Percentiles rank a stretch among this genome's conserved stretches.
Conservation (phyloP, 495 filamentous ascomycete species). For the Tetracladium setigerum region DNA sequence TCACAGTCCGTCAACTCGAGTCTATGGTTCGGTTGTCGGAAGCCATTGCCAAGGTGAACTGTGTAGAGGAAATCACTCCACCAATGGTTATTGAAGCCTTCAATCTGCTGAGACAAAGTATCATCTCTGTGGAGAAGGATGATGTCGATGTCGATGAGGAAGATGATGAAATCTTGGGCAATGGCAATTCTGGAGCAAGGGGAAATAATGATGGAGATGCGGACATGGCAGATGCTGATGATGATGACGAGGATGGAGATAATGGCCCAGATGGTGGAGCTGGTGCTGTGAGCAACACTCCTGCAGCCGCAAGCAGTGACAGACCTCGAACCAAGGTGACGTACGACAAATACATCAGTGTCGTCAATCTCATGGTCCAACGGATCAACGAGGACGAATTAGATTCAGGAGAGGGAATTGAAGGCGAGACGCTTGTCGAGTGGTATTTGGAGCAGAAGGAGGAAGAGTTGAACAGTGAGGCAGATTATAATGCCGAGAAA, state of each 20-base stretch:
- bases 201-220: constrained; percentile 61
- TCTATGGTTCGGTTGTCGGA: constrained; percentile 90
- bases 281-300: constrained; percentile 14
- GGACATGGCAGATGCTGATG: constrained; percentile 54
- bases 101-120: constrained; percentile 81
- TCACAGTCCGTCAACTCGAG: constrained; percentile 94
- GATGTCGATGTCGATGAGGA: constrained; percentile 94
- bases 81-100: constrained; percentile 87
- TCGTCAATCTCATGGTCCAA: constrained; percentile 76
- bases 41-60: constrained; percentile 95
- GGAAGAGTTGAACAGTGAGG: constrained; percentile 68
- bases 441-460: constrained; percentile 97
- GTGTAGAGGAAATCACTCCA: constrained; percentile 81
- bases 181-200: constrained; percentile 20
- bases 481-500: constrained; percentile 72
- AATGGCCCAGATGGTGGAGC: constrained; percentile 27
- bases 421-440: constrained; percentile 73
- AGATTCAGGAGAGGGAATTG: constrained; percentile 74
- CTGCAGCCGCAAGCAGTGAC: constrained; percentile 16
- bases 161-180: constrained; percentile 41
- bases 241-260: constrained; percentile 36
- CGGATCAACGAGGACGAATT: constrained; percentile 71
- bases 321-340: constrained; percentile 80
- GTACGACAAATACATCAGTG: constrained; percentile 89
- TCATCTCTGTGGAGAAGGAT: constrained; percentile 96